Evolutionary conservation across 1,139 yeast species (phyloP), one percentile per base, ranked within the genome.

Genomic region (Suhomyces panamericanus): DNA sequence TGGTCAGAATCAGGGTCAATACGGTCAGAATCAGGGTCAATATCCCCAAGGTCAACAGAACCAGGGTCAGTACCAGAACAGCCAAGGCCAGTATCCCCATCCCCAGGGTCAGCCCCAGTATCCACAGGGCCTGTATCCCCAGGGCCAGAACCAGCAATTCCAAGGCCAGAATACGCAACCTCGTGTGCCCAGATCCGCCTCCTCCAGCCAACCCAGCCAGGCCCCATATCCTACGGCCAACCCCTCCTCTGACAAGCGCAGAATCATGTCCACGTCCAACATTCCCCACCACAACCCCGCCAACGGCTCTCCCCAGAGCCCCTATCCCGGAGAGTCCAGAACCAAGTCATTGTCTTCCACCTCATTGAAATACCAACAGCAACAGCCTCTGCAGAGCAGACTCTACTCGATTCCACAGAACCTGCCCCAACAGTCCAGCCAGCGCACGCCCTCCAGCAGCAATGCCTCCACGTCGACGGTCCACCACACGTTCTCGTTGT

Each of bases 401-500:
- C 45, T 48, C 24, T 42, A 35, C 14, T 45, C 51, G 13, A 41
- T 43, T 16, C 53, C 41, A 12, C 46, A 38, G 28, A 37, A 42
- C n/a, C 53, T 35, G 38, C 44, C 41, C 8, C 51, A 42, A 11
- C 47, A 41, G n/a, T 37, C 12, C 30, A 32, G 32, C 6, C 46
- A 35, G 32, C 38, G 54, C 9, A 50, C 60, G 5, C 39, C 49
- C 11, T 56, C 64, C 4, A 53, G 60, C 41, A 50, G 63, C 13
- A 52, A 58, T 24, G 58, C 63, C 5, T 59, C 67, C 0, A 47
- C 48, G 12, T 49, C 64, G 15, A 57, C 66, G 7, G 42, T 62
- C 24, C 64, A 60, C 44, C 76, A 70, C 49, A 60, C 72, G 1
- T 73, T 70, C 42, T 70, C 77, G 17, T 58, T 73, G 28, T 59